Percentiles rank a stretch among this genome's conserved stretches.
phyloP scores from a whole-genome alignment of 768 basidiomycete genomes.

The Termitomyces sp. region DNA sequence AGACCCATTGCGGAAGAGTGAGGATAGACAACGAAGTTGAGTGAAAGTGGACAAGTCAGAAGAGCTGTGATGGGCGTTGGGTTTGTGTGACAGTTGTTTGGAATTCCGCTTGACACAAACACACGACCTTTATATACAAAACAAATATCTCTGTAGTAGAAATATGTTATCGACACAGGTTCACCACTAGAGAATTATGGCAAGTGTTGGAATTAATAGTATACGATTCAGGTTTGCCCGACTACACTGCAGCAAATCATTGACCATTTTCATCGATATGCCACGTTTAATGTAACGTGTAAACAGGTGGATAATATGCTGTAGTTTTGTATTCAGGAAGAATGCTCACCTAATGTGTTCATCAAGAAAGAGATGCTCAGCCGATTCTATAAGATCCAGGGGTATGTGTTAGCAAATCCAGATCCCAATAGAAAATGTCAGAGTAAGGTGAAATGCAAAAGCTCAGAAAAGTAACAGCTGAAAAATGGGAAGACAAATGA shows the following conservation, averaged over 20 bases:
- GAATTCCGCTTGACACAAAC: constrained; percentile 37
- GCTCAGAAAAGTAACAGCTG: neutral
- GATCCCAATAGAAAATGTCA: neutral
- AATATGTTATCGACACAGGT: constrained; percentile 7
- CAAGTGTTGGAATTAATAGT: neutral
- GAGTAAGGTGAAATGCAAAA: neutral
- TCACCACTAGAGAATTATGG: neutral
- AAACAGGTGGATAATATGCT: neutral
- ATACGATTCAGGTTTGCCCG: neutral
- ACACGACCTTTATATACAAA: constrained; percentile 5
- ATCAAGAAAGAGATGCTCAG: neutral
- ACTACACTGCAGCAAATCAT: too few relatives aligned
- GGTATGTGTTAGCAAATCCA: neutral
- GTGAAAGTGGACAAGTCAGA: constrained; percentile 22
- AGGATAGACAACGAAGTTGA: constrained; percentile 26
- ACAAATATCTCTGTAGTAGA: neutral
- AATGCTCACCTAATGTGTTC: neutral
- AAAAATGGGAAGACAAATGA: neutral
- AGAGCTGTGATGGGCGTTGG: constrained; percentile 19
- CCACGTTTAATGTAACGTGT: neutral
- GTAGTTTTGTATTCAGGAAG: neutral
- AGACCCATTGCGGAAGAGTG: constrained; percentile 64
- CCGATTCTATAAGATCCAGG: neutral
- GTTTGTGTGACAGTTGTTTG: constrained; percentile 39
- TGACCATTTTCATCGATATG: neutral